Conservation (phyloP, 805 yeast species). For the Ogataea siamensis region DNA sequence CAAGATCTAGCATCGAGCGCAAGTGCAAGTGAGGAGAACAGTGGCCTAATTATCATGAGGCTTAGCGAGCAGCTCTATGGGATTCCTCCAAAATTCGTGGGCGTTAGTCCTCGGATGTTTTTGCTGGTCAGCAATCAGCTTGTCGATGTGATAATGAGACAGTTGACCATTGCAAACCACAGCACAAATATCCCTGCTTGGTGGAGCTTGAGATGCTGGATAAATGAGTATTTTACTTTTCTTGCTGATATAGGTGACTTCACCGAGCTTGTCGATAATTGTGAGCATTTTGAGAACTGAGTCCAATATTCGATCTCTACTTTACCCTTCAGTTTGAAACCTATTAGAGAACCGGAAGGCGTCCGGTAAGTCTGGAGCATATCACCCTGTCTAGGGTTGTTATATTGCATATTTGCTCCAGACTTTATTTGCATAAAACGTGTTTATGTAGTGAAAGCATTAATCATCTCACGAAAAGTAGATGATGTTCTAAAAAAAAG, state of each 20-base stretch:
- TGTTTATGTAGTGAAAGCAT: constrained; percentile 2
- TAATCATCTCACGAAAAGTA: no score
- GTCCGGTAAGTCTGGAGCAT: constrained; percentile 1
- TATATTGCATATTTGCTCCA: constrained; percentile 6
- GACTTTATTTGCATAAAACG: background rate
- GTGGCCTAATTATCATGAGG: constrained; percentile 17
- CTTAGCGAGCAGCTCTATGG: constrained; percentile 18
- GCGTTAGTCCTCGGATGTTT: constrained; percentile 55
- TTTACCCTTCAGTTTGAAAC: constrained; percentile 5
- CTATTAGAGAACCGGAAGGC: constrained; percentile 1
- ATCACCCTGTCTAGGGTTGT: background rate
- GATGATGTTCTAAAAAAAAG: constrained; percentile 4
- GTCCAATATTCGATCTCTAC: constrained; percentile 17
- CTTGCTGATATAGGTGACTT: constrained; percentile 60
- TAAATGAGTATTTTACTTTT: constrained; percentile 70
- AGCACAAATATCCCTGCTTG: constrained; percentile 60
- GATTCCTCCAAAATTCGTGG: constrained; percentile 39
- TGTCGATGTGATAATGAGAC: constrained; percentile 58
- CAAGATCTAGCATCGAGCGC: constrained; percentile 2
- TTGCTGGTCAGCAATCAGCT: constrained; percentile 51
- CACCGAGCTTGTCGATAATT: constrained; percentile 1
- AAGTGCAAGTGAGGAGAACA: constrained; percentile 2
- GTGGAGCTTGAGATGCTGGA: constrained; percentile 78
- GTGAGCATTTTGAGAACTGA: constrained; percentile 15
- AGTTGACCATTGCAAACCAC: constrained; percentile 56